Evolutionary conservation across 2,329 filamentous ascomycete genomes (phyloP), one percentile per base, ranked within the genome.

Genomic region (Colletotrichum zoysiae): DNA sequence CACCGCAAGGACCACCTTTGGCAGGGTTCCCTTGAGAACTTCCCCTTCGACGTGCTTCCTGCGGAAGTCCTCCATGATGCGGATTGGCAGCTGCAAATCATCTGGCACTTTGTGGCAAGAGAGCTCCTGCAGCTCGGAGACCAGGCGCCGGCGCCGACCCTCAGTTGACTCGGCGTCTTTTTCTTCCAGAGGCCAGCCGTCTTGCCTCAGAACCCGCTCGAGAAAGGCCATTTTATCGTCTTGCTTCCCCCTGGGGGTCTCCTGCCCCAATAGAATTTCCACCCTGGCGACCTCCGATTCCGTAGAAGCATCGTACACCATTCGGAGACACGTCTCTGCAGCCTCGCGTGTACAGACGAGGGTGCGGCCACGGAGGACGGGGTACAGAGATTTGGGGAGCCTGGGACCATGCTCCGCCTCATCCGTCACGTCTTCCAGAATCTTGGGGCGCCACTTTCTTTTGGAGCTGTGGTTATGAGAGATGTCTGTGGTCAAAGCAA

Each of bases 401-500:
- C 74, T 44, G 1, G 73, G 74, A 11, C 74, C 74, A 16, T 74
- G 60, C 20, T 71, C 66, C 2, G 65, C 68, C 65, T 75, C 73
- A 23, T 75, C 74, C 2, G 46, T 48, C 0, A 71, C 69, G 8
- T 71, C 69, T 59, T 71, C 69, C 8, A 71, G 65, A 20, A 71
- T 69, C n/a, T 71, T 71, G 14, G 65, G 59, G 3, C 69, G 81
- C 81, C 81, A 83, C 7, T 76, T 77, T 63, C 79, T 76, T 0
- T 78, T 76, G 16, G 77, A 69, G 11, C 82, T 78, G 6, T 75
- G 70, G 1, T 76, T 66, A 40, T 84, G 82, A 2, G 80, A 83
- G 26, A 83, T 76, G 63, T 84, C 82, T 0, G 82, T 83, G 42
- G 81, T 79, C 30, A 84, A 75, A 44, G 82, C 80, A 18, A 83